Evolutionary conservation across 2,329 filamentous ascomycete species (phyloP).

Genomic region (Torrubiella hemipterigena): DNA sequence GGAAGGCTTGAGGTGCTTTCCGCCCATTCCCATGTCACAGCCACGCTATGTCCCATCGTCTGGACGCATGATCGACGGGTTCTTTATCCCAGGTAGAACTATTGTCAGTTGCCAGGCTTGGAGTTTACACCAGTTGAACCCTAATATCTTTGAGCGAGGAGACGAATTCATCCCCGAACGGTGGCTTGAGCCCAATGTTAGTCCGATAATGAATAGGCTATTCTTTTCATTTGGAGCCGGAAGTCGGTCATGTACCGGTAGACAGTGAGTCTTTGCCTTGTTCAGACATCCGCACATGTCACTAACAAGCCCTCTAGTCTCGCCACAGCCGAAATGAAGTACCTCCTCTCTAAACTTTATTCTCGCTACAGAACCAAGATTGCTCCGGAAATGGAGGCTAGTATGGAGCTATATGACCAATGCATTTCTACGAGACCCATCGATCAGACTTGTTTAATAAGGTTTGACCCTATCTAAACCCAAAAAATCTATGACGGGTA

Average conservation of each 20-base stretch:
- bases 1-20: constrained; percentile 50
- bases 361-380: constrained; percentile 36
- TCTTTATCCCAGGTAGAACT: constrained; percentile 37
- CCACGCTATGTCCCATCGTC: constrained; percentile 43
- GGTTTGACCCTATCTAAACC: not conserved
- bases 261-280: constrained; percentile 40
- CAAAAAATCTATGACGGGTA: not conserved
- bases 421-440: not conserved
- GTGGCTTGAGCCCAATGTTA: constrained; percentile 66
- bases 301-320: constrained; percentile 21
- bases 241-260: constrained; percentile 52
- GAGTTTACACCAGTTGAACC: constrained; percentile 45
- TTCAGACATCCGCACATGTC: constrained; percentile 11
- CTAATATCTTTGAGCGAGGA: constrained; percentile 62
- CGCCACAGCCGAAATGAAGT: constrained; percentile 57
- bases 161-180: constrained; percentile 69
- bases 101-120: constrained; percentile 50
- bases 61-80: constrained; percentile 43
- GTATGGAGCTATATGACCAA: constrained; percentile 1
- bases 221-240: constrained; percentile 57
- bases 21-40: constrained; percentile 53
- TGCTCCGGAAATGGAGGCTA: not conserved
- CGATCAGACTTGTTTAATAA: constrained; percentile 1
- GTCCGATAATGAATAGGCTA: constrained; percentile 52
- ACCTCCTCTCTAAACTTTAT: constrained; percentile 48